Evolutionary conservation across 805 yeast genomes (phyloP).

Genomic region (Sungouiozyma ichnusensis): DNA sequence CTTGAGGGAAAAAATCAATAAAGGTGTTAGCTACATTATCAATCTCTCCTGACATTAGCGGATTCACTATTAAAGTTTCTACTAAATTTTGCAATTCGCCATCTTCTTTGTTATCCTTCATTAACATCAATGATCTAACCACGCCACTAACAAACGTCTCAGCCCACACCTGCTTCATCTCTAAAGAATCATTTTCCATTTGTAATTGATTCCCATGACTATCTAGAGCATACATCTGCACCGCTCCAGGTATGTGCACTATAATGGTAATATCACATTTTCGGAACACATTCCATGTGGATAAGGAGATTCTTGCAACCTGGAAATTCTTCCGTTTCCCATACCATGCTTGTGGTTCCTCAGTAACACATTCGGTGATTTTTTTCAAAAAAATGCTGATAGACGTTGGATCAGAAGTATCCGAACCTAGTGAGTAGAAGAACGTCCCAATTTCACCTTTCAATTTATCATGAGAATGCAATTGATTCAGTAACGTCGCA

Average conservation of each 20-base stretch:
- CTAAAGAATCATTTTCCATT: constrained; percentile 34
- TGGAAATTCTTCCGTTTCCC: constrained; percentile 62
- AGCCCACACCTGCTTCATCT: constrained; percentile 42
- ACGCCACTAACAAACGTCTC: constrained; percentile 51
- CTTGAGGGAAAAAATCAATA: constrained; percentile 24
- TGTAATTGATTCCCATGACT: constrained; percentile 23
- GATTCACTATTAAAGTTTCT: constrained; percentile 75
- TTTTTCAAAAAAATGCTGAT: constrained; percentile 67
- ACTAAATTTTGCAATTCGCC: constrained; percentile 68
- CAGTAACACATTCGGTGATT: constrained; percentile 51
- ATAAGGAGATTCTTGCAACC: constrained; percentile 61
- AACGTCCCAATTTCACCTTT: constrained; percentile 55
- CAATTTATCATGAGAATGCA: constrained; percentile 30
- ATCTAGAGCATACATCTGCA: constrained; percentile 36
- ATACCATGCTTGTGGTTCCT: constrained; percentile 66
- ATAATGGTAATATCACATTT: constrained; percentile 60
- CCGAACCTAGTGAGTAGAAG: constrained; percentile 65
- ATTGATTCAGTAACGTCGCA: constrained; percentile 10
- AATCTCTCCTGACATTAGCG: constrained; percentile 37
- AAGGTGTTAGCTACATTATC: constrained; percentile 24
- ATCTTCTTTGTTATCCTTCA: constrained; percentile 39
- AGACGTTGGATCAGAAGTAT: constrained; percentile 65
- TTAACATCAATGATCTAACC: constrained; percentile 49
- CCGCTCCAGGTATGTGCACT: constrained; percentile 68
- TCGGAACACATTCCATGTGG: constrained; percentile 51